Evolutionary conservation across 2,329 filamentous ascomycete genomes (phyloP).

Genomic region (Coniochaeta prunicola): DNA sequence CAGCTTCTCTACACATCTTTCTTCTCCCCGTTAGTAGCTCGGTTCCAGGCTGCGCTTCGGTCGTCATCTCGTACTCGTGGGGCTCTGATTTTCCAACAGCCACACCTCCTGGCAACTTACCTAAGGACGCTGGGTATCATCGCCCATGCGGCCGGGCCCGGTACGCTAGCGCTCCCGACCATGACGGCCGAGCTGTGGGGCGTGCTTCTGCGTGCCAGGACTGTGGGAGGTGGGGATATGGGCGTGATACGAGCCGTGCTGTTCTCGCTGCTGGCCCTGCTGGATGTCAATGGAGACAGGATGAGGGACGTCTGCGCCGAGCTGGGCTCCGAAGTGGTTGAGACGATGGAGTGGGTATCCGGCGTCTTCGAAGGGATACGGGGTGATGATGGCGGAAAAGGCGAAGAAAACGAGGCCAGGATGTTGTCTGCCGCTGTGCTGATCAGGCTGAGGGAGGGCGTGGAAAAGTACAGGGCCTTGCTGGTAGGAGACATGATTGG

Average conservation of each 20-base stretch:
- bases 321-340: conserved; percentile 69
- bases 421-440: conserved; percentile 71
- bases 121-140: conserved; percentile 81
- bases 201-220: conserved; percentile 59
- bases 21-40: conserved; percentile 79
- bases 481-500: conserved; percentile 63
- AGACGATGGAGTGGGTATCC: conserved; percentile 81
- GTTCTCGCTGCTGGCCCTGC: conserved; percentile 68
- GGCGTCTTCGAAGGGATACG: conserved; percentile 60
- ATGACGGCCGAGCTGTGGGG: conserved; percentile 82
- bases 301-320: conserved; percentile 65
- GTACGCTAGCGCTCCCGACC: conserved; percentile 66
- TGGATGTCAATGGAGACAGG: conserved; percentile 74
- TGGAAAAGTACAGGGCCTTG: conserved; percentile 72
- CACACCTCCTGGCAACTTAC: conserved; percentile 70
- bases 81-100: conserved; percentile 55
- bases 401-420: conserved; percentile 73
- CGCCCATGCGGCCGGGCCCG: conserved; percentile 75
- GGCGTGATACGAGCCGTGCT: conserved; percentile 67
- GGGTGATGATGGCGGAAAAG: conserved; percentile 40
- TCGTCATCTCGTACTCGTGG: conserved; percentile 36
- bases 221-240: conserved; percentile 51
- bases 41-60: conserved; percentile 62
- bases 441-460: conserved; percentile 70
- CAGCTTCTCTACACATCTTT: conserved; percentile 68